Base-by-base conservation (phyloP, 352 stramenopile genomes). In the Globisporangium takayamanum region DNA sequence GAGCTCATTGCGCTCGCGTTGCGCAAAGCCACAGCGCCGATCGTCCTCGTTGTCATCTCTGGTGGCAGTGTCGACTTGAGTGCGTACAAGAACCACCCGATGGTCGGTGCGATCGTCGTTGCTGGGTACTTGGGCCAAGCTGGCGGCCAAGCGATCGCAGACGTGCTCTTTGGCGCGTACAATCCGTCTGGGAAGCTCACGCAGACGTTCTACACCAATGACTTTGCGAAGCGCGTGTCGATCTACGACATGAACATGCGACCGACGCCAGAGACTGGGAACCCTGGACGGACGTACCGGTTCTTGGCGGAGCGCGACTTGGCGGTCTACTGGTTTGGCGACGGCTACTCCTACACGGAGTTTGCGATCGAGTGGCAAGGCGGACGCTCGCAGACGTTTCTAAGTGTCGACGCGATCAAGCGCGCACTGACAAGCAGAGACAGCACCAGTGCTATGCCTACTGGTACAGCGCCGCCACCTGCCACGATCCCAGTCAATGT, bases 171-270 rank as follows among this genome's bases (percentile, higher is more conserved):
- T 62, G 85, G 87, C 0, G 64, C 59, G 10, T 76, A 76, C 33
- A 93, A 89, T 33, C 84, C 84, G 15, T 77, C 76, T 8, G 87
- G 78, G 11, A 69, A 68, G 22, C 74, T 94, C 39, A 62, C 82
- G 25, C 78, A 92, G 50, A 94, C 82, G 28, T 87, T 96, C 36
- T 91, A 89, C 59, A 62, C 67, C 12, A 68, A 67, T 10, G 68
- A 74, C 5, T 90, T 81, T 28, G 62, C 73, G 16, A 59, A 83
- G 52, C 39, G 50, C 12, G 66, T 87, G 48, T 80, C 78, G 22
- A 76, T 92, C 45, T 87, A 80, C 60, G 84, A 93, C 61, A 91
- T 92, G 74, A 77, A 91, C 77, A 93, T 96, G 86, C 80, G 87
- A 4, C 87, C 87, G 20, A 79, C 66, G 0, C 66, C 70, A 20